A percentile compares a stretch with the other conserved stretches of the same genome.
phyloP scores from a whole-genome alignment of 768 basidiomycete species.

The Cystofilobasidium capitatum region DNA sequence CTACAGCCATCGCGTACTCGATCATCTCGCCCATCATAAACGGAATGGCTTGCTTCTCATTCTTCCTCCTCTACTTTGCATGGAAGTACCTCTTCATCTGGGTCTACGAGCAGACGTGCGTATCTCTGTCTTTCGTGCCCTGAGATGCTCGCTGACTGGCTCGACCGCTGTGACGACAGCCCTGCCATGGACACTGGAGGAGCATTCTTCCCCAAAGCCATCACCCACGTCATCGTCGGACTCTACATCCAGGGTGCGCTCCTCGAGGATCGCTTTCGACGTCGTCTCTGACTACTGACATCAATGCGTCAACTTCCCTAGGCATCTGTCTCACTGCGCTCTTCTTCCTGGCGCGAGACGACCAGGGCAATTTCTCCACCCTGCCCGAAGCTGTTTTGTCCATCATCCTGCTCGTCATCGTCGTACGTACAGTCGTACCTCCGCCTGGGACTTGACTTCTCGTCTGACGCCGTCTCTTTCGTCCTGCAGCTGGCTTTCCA shows the following conservation, averaged over 20 bases:
- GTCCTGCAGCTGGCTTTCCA: constrained; percentile 57
- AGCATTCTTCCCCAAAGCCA: constrained; percentile 86
- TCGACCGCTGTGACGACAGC: background rate
- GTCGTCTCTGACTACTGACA: background rate
- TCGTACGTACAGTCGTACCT: constrained; percentile 47
- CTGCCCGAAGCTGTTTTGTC: constrained; percentile 69
- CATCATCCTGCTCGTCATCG: constrained; percentile 72
- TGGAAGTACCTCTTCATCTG: constrained; percentile 59
- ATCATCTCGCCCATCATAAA: constrained; percentile 90
- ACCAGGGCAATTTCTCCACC: constrained; percentile 49
- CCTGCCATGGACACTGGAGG: constrained; percentile 72
- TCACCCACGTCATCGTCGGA: constrained; percentile 87
- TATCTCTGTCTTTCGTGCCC: background rate
- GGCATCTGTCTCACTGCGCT: constrained; percentile 64
- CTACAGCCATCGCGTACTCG: constrained; percentile 49
- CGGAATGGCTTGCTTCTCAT: constrained; percentile 70
- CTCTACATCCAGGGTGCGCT: constrained; percentile 68
- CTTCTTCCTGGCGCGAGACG: constrained; percentile 74
- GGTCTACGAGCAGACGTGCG: constrained; percentile 42
- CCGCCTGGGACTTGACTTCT: background rate
- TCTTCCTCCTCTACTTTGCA: constrained; percentile 65
- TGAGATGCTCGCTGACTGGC: background rate
- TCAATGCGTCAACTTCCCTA: background rate
- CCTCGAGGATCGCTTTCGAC: background rate
- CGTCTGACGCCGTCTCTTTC: background rate